Evolutionary conservation across 257 asterid species (phyloP).

Genomic region (Nicotiana tabacum): DNA sequence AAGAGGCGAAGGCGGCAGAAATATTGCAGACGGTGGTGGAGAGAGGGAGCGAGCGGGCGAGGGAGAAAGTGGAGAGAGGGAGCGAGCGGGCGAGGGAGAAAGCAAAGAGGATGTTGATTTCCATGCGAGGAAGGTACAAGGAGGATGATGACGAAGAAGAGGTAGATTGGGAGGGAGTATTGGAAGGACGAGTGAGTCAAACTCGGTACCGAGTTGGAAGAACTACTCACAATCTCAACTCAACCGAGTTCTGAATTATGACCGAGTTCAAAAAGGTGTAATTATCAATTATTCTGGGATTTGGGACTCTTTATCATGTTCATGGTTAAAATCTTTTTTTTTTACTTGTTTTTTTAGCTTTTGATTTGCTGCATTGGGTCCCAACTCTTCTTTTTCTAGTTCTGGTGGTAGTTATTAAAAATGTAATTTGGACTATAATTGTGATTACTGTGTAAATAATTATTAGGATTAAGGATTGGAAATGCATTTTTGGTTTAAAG

Average conservation of each 20-base stretch:
- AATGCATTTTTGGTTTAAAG: neutral
- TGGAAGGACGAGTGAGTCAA: constrained; percentile 58
- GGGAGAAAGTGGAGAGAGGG: constrained; percentile 61
- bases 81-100: constrained; percentile 72
- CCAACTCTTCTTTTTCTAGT: neutral
- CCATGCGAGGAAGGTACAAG: constrained; percentile 43
- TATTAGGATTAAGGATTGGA: neutral
- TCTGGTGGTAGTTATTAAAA: neutral
- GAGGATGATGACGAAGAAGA: constrained; percentile 42
- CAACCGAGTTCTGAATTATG: constrained; percentile 32
- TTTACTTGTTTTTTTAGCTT: neutral
- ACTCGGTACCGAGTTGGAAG: constrained; percentile 40
- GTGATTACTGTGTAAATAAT: neutral
- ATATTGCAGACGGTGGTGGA: constrained; percentile 52
- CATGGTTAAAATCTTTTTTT: constrained; percentile 1
- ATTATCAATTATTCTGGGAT: neutral
- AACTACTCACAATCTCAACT: constrained; percentile 22
- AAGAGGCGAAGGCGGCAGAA: constrained; percentile 51
- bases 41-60: constrained; percentile 55
- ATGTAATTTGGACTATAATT: constrained; percentile 2
- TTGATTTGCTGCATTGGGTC: neutral
- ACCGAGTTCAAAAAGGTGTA: neutral
- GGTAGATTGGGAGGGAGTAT: constrained; percentile 74
- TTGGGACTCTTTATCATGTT: neutral
- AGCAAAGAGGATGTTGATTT: constrained; percentile 47